phyloP scores from a whole-genome alignment of 177 flowering plant species.

The Tripterygium wilfordii region DNA sequence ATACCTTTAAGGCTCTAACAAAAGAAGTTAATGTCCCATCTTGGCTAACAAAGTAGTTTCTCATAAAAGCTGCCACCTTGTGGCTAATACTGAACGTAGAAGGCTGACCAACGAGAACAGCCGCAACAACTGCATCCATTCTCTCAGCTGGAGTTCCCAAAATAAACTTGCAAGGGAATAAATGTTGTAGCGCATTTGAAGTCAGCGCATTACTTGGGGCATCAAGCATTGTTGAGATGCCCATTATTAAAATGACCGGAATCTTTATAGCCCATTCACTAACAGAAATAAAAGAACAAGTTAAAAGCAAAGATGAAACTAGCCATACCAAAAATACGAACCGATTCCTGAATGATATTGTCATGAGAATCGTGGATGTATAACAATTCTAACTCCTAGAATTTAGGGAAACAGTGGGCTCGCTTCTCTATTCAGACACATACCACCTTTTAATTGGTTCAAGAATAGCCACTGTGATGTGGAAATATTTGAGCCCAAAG shows the following conservation, averaged over 20 bases:
- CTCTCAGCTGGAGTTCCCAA: slow-evolving; percentile 72
- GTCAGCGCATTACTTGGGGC: slow-evolving; percentile 55
- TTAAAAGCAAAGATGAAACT: slow-evolving; percentile 2
- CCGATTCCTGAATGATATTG: too few species aligned
- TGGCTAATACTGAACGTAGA: slow-evolving; percentile 59
- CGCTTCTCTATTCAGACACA: too few species aligned
- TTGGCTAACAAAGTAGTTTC: slow-evolving; percentile 68
- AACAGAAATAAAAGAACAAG: slow-evolving; percentile 6
- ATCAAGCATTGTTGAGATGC: slow-evolving; percentile 78
- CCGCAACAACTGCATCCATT: slow-evolving; percentile 77
- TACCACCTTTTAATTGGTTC: too few species aligned
- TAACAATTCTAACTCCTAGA: too few species aligned
- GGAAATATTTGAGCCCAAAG: too few species aligned
- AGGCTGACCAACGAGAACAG: slow-evolving; percentile 51
- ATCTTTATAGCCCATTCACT: slow-evolving; percentile 86
- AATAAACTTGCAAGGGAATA: slow-evolving; percentile 50
- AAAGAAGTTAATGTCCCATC: slow-evolving; percentile 87
- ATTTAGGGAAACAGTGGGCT: too few species aligned
- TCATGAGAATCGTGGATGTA: too few species aligned
- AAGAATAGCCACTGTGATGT: too few species aligned
- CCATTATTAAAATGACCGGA: slow-evolving; percentile 74
- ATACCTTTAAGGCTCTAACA: slow-evolving; percentile 79
- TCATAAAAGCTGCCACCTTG: slow-evolving; percentile 66
- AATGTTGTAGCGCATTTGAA: slow-evolving; percentile 39
- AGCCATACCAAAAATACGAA: too few species aligned